phyloP scores from a whole-genome alignment of 768 basidiomycete genomes.

The Lactifluus piperatus region DNA sequence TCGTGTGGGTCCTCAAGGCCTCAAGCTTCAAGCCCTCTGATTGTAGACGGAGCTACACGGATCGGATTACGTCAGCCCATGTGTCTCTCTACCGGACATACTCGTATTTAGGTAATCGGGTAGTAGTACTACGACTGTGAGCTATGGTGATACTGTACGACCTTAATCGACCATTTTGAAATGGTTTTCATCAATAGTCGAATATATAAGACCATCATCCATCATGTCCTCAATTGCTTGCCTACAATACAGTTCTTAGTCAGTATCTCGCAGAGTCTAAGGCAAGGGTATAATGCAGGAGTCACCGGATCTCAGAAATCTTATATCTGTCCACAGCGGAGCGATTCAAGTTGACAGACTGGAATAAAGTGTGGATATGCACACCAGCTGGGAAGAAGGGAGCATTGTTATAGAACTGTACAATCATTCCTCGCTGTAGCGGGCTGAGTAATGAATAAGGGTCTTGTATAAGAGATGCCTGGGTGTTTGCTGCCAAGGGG shows the following conservation, averaged over 20 bases:
- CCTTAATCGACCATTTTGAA: constrained; percentile 9
- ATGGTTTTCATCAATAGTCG: constrained; percentile 10
- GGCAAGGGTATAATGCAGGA: not conserved
- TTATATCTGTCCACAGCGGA: not conserved
- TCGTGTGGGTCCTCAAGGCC: not conserved
- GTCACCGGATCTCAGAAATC: constrained; percentile 3
- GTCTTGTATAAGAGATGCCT: constrained; percentile 8
- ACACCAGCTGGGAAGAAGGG: constrained; percentile 10
- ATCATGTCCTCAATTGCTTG: constrained; percentile 21
- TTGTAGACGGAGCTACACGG: too few species aligned
- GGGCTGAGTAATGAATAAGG: constrained; percentile 17
- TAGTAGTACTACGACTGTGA: too few species aligned
- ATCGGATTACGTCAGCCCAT: constrained; percentile 5
- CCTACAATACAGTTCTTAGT: constrained; percentile 8
- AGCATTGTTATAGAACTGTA: constrained; percentile 17
- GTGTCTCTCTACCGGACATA: too few species aligned
- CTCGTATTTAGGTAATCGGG: too few species aligned
- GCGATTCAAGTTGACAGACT: not conserved
- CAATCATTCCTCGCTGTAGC: constrained; percentile 15
- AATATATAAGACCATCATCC: constrained; percentile 17
- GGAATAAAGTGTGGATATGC: not conserved
- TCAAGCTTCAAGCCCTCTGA: too few species aligned
- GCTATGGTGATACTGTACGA: not conserved
- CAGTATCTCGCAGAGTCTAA: not conserved
- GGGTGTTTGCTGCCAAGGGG: not conserved